phyloP scores from a whole-genome alignment of 306 rosid genomes.

The Psophocarpus tetragonolobus region DNA sequence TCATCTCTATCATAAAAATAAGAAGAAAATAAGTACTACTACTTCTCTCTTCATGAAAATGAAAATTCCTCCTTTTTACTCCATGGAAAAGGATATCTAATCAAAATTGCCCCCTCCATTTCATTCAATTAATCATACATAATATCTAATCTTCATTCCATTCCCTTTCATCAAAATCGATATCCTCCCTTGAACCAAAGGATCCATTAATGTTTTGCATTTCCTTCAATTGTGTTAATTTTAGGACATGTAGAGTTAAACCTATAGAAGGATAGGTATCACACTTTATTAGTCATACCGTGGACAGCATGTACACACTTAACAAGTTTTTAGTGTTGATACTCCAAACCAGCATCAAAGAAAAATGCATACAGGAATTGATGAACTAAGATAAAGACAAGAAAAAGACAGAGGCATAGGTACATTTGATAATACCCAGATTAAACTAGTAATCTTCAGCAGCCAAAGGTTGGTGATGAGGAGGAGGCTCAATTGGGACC shows the following conservation, averaged over 20 bases:
- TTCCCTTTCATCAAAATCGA: too few species aligned
- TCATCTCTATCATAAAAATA: too few species aligned
- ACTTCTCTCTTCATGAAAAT: too few species aligned
- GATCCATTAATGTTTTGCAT: not conserved
- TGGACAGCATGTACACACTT: not conserved
- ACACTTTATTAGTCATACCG: conserved; percentile 37
- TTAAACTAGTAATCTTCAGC: conserved; percentile 76
- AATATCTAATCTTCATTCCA: too few species aligned
- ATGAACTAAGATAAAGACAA: not conserved
- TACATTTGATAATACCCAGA: conserved; percentile 2
- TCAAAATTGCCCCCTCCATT: too few species aligned
- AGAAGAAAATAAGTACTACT: too few species aligned
- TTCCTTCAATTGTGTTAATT: not conserved
- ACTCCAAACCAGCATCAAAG: not conserved
- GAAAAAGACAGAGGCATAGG: not conserved
- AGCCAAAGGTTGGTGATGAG: conserved; percentile 91
- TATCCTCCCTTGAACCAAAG: too few species aligned
- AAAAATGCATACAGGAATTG: not conserved
- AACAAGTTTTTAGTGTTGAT: not conserved
- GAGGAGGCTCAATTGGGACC: conserved; percentile 69
- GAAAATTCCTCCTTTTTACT: too few species aligned
- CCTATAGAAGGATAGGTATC: not conserved
- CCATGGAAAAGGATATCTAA: too few species aligned
- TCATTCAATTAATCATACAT: too few species aligned
- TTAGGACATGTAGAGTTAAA: not conserved